Evolutionary conservation across 371 early-diverging fungal species (phyloP).

Genomic region (Phascolomyces articulosus): DNA sequence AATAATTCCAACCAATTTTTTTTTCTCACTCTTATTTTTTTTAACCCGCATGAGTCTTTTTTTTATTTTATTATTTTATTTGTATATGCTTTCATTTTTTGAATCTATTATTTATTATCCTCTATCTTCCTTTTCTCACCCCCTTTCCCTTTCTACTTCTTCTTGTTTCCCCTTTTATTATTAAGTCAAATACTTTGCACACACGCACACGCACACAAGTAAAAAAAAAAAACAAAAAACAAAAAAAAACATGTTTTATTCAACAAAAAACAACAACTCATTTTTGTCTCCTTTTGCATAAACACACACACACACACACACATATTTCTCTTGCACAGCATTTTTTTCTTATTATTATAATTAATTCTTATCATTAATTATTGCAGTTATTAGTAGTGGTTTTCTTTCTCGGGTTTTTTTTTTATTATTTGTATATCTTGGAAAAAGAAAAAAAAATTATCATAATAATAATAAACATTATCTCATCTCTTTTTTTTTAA

Average conservation of each 20-base stretch:
- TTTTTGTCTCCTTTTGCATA: background rate
- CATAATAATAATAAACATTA: too few species aligned
- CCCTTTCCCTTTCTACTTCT: background rate
- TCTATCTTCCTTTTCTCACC: background rate
- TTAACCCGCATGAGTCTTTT: background rate
- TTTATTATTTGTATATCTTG: too few species aligned
- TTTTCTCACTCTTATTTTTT: too few species aligned
- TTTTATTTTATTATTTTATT: background rate
- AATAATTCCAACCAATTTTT: background rate
- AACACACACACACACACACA: background rate
- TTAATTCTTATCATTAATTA: too few species aligned
- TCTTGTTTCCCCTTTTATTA: background rate
- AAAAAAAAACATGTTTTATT: too few species aligned
- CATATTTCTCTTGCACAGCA: background rate
- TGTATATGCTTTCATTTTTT: conserved; percentile 3
- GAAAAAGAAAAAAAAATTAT: too few species aligned
- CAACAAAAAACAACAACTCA: background rate
- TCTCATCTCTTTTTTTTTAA: too few species aligned
- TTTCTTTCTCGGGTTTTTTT: too few species aligned
- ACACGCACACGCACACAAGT: conserved; percentile 7
- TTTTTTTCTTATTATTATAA: too few species aligned
- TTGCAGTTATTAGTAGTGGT: too few species aligned
- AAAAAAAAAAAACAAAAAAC: background rate
- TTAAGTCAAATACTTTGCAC: background rate
- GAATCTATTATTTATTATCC: background rate